Conservation (phyloP, 768 basidiomycete species). For the Naganishia randhawae region DNA sequence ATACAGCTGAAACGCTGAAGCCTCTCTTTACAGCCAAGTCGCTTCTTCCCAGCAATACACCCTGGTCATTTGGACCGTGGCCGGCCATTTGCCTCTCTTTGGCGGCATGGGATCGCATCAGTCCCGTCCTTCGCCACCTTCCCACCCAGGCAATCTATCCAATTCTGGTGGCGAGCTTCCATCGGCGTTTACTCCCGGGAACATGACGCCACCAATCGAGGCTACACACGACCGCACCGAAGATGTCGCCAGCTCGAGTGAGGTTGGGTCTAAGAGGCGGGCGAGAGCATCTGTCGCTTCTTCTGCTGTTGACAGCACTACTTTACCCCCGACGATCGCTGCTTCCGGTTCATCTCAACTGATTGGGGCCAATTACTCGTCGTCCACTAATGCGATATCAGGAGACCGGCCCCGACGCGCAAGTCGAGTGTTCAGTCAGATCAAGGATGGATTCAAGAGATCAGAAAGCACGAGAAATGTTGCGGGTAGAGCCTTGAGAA, state of each 20-base stretch:
- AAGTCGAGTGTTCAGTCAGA: not conserved
- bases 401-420: not conserved
- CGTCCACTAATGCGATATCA: not conserved
- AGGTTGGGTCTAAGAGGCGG: not conserved
- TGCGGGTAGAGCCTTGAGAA: not conserved
- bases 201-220: not conserved
- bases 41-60: too few species aligned
- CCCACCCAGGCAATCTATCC: not conserved
- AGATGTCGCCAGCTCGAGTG: not conserved
- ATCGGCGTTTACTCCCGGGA: not conserved
- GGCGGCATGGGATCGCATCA: constrained; percentile 6
- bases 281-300: not conserved
- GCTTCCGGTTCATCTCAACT: not conserved
- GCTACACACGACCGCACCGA: not conserved
- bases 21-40: too few species aligned
- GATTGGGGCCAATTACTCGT: not conserved
- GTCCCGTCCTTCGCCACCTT: not conserved
- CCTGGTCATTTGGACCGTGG: not conserved
- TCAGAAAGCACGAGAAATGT: not conserved
- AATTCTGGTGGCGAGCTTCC: not conserved
- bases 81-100: not conserved
- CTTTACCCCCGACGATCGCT: too few species aligned
- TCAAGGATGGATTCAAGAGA: not conserved
- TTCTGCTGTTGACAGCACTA: not conserved
- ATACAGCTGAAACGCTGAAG: too few species aligned